Evolutionary conservation across 495 filamentous ascomycete genomes (phyloP).

Genomic region (Cladorrhinum samala): DNA sequence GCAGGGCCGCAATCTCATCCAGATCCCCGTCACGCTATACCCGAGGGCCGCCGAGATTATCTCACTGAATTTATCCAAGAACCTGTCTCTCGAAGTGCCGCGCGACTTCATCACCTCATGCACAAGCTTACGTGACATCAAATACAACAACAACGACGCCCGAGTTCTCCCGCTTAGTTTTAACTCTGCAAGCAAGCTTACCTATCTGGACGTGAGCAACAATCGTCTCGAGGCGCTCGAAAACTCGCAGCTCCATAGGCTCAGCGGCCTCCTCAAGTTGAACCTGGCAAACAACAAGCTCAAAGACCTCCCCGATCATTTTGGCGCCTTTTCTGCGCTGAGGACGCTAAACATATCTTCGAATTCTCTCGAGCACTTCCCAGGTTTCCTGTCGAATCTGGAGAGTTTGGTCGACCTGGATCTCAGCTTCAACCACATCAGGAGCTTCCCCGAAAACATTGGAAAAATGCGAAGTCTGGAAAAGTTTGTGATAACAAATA

Average conservation of each 20-base stretch:
- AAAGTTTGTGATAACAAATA: constrained; percentile 92
- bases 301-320: constrained; percentile 67
- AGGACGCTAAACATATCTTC: constrained; percentile 85
- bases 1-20: constrained; percentile 82
- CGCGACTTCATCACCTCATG: constrained; percentile 96
- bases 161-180: constrained; percentile 81
- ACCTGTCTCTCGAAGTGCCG: constrained; percentile 86
- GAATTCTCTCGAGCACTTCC: constrained; percentile 81
- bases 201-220: constrained; percentile 88
- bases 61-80: constrained; percentile 85
- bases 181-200: constrained; percentile 71
- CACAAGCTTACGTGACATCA: constrained; percentile 86
- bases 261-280: constrained; percentile 72
- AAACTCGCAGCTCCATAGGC: constrained; percentile 61
- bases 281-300: constrained; percentile 91
- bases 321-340: constrained; percentile 67
- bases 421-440: constrained; percentile 92
- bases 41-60: constrained; percentile 89
- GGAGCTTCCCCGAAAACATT: constrained; percentile 65
- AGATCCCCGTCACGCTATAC: constrained; percentile 91
- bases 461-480: constrained; percentile 73
- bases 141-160: constrained; percentile 87
- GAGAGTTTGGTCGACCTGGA: constrained; percentile 86
- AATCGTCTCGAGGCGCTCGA: constrained; percentile 85
- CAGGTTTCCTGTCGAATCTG: constrained; percentile 73